phyloP scores from a whole-genome alignment of 1,284 basidiomycete species.

The Trichosporon asahii region DNA sequence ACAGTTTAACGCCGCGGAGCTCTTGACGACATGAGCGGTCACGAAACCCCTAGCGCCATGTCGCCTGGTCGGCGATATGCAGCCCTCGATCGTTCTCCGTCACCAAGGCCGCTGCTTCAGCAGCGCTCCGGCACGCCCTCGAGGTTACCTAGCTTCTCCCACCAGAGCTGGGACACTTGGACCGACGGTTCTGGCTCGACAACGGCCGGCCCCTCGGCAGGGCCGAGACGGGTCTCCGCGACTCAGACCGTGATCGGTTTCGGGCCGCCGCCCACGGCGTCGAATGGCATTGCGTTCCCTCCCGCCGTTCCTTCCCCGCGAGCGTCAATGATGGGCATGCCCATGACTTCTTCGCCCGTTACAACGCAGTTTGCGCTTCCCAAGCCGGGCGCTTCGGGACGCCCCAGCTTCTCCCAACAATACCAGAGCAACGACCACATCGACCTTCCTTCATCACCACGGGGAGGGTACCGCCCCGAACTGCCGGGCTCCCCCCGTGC shows the following conservation, averaged over 20 bases:
- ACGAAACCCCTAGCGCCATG: conserved; percentile 5
- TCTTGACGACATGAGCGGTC: conserved; percentile 1
- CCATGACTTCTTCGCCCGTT: not conserved
- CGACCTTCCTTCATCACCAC: not conserved
- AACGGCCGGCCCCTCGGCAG: not conserved
- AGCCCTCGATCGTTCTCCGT: conserved; percentile 1
- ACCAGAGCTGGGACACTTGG: conserved; percentile 1
- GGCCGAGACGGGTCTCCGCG: not conserved
- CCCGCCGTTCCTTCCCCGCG: conserved; percentile 4
- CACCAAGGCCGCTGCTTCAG: not conserved
- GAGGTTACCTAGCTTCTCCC: not conserved
- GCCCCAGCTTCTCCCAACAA: conserved; percentile 9
- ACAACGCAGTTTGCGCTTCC: conserved; percentile 5
- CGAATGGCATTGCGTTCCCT: not conserved
- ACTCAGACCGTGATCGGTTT: conserved; percentile 1
- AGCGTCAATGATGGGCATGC: conserved; percentile 2
- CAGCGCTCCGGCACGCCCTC: conserved; percentile 10
- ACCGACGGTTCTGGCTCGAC: conserved; percentile 1
- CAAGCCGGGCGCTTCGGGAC: conserved; percentile 1
- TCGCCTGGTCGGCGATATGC: conserved; percentile 1
- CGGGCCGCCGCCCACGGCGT: not conserved
- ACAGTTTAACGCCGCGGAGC: conserved; percentile 1
- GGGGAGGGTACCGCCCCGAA: not conserved
- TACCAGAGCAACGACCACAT: not conserved
- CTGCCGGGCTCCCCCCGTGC: conserved; percentile 30